Conservation (phyloP, 352 stramenopile genomes). For the Pythium folliculosum region DNA sequence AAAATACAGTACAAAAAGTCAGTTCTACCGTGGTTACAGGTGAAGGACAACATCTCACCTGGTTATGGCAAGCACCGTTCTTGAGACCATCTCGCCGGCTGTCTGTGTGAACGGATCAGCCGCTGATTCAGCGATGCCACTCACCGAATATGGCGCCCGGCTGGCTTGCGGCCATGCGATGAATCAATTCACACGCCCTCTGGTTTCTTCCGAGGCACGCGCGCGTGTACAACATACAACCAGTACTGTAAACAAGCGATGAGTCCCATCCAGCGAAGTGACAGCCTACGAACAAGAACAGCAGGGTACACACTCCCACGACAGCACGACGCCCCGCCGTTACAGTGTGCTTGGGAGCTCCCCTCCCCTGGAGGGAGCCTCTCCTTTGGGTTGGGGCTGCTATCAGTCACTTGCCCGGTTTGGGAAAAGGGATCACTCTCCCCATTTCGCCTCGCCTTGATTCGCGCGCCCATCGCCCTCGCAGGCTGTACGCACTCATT, state of each 20-base stretch:
- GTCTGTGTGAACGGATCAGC: not conserved
- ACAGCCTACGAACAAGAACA: not conserved
- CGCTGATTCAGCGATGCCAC: no score
- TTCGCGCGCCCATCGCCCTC: not conserved
- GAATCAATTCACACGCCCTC: not conserved
- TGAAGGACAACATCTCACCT: no score
- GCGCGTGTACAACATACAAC: not conserved
- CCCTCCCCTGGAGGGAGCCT: not conserved
- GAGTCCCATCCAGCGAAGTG: slow-evolving; percentile 1
- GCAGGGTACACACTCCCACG: not conserved
- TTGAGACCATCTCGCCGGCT: not conserved
- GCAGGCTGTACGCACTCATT: not conserved
- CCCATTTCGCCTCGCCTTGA: not conserved
- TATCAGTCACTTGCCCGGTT: not conserved
- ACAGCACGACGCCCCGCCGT: not conserved
- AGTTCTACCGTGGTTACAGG: no score
- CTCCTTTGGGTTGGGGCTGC: not conserved
- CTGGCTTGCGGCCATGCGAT: not conserved
- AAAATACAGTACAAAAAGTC: no score
- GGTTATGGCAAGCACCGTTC: no score
- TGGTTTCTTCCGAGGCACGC: not conserved
- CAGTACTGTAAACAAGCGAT: not conserved
- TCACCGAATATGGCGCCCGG: no score
- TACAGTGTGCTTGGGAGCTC: not conserved
- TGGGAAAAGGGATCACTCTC: not conserved